Percentiles rank a stretch among this genome's conserved stretches.
These are phyloP conservation scores for Trichoderma harzianum DNA, from an alignment of 2,329 filamentous ascomycete species.

Conservation along the genomic window DNA sequence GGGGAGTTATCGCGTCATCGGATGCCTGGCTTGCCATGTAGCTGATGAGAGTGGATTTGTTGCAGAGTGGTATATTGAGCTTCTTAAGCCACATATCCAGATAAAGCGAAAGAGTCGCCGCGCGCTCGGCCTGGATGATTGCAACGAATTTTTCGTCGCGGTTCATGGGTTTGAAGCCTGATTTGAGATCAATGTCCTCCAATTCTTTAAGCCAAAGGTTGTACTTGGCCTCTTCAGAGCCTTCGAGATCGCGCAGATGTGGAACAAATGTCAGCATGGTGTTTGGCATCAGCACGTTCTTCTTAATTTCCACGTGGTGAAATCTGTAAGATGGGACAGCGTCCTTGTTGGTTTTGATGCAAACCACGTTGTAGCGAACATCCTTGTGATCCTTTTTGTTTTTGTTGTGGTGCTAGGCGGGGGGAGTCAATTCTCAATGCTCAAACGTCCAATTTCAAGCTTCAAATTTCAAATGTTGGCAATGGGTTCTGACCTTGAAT, in stretches of 20 bases:
- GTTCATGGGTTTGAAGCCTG: constrained; percentile 54
- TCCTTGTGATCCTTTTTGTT: constrained; percentile 45
- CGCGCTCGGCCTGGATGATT: constrained; percentile 50
- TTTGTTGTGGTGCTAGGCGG: constrained; percentile 42
- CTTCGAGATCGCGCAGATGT: constrained; percentile 55
- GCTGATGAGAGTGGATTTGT: constrained; percentile 50
- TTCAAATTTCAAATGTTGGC: neutral
- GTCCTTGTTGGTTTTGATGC: constrained; percentile 48
- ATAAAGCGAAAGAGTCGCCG: constrained; percentile 50
- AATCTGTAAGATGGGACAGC: constrained; percentile 58
- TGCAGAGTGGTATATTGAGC: constrained; percentile 50
- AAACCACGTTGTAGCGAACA: constrained; percentile 39
- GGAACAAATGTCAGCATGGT: constrained; percentile 60
- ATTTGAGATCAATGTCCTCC: constrained; percentile 55
- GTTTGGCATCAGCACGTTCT: constrained; percentile 58
- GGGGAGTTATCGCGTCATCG: constrained; percentile 49
- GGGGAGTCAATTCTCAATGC: constrained; percentile 21
- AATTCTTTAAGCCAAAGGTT: constrained; percentile 56
- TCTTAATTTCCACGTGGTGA: constrained; percentile 57
- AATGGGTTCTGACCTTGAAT: constrained; percentile 43
- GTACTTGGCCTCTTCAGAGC: constrained; percentile 54
- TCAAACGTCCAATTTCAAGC: neutral
- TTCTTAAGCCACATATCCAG: constrained; percentile 52
- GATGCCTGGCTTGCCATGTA: constrained; percentile 50
- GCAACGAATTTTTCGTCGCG: constrained; percentile 49